Evolutionary conservation across 768 basidiomycete species (phyloP).

Genomic region (Xanthoconium stramineum): DNA sequence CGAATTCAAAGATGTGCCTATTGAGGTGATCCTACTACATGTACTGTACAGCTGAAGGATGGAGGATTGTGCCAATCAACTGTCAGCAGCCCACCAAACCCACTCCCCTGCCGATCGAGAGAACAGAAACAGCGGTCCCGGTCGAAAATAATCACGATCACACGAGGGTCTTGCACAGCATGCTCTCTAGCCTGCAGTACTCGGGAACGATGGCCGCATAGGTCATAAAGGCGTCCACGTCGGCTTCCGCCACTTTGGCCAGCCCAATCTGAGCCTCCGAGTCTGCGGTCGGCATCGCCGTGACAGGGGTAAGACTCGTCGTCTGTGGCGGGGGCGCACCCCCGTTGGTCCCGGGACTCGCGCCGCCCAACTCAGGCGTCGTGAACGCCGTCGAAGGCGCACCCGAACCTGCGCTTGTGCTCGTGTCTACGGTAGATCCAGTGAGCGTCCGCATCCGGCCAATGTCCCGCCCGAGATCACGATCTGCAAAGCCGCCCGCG

Average conservation of each 20-base stretch:
- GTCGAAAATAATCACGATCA: conserved; percentile 16
- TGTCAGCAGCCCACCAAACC: background rate
- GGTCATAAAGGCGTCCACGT: conserved; percentile 79
- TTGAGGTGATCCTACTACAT: conserved; percentile 17
- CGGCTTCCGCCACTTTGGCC: conserved; percentile 80
- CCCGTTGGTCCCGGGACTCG: conserved; percentile 34
- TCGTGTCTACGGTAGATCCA: conserved; percentile 38
- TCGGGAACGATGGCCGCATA: conserved; percentile 86
- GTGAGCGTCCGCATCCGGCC: conserved; percentile 56
- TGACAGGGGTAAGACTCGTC: conserved; percentile 65
- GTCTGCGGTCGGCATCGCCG: conserved; percentile 68
- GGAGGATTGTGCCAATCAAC: background rate
- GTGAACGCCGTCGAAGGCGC: conserved; percentile 55
- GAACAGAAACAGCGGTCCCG: background rate
- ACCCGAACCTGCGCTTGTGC: conserved; percentile 30
- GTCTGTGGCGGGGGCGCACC: conserved; percentile 38
- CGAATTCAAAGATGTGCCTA: background rate
- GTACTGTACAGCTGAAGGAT: conserved; percentile 10
- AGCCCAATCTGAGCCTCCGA: conserved; percentile 72
- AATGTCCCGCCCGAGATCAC: conserved; percentile 36
- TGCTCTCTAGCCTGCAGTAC: conserved; percentile 74
- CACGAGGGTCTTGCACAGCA: conserved; percentile 65
- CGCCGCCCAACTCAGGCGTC: conserved; percentile 54
- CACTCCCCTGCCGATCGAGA: background rate
- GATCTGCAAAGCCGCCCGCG: conserved; percentile 39